Conservation (phyloP, 2,329 filamentous ascomycete genomes). For the Penicillium sp. region DNA sequence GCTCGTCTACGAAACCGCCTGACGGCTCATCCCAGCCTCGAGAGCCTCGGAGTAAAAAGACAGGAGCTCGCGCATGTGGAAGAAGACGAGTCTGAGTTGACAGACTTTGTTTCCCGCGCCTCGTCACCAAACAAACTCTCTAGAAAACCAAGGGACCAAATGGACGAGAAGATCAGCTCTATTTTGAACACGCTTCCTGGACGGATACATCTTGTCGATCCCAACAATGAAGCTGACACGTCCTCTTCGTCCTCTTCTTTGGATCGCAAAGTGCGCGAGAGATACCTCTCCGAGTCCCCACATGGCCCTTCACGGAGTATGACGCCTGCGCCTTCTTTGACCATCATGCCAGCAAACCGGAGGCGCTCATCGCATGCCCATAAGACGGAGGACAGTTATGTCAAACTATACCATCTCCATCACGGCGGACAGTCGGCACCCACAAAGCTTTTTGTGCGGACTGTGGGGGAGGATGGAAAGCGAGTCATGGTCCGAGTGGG, state of each 20-base stretch:
- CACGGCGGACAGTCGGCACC: conserved; percentile 76
- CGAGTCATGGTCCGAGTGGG: conserved; percentile 97
- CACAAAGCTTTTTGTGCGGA: conserved; percentile 89
- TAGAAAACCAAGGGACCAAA: conserved; percentile 55
- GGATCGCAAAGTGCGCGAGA: conserved; percentile 40
- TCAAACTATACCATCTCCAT: conserved; percentile 87
- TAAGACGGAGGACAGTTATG: conserved; percentile 58
- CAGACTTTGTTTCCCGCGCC: conserved; percentile 21
- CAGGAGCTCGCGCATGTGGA: conserved; percentile 22
- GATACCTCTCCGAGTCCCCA: conserved; percentile 31
- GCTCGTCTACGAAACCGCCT: conserved; percentile 26
- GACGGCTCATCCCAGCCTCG: conserved; percentile 30
- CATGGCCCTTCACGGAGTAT: conserved; percentile 43
- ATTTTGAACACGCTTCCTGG: conserved; percentile 73
- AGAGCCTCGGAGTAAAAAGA: conserved; percentile 29
- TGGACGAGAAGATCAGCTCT: conserved; percentile 73
- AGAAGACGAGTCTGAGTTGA: conserved; percentile 15
- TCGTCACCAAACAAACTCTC: conserved; percentile 41
- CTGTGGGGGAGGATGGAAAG: conserved; percentile 83
- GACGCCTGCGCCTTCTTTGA: conserved; percentile 61
- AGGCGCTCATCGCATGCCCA: conserved; percentile 31
- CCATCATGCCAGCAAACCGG: conserved; percentile 55
- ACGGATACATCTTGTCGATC: conserved; percentile 65
- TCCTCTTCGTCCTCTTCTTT: conserved; percentile 31
- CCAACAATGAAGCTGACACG: conserved; percentile 34